Evolutionary conservation across 495 filamentous ascomycete genomes (phyloP).

Genomic region (Daldinia childiae): DNA sequence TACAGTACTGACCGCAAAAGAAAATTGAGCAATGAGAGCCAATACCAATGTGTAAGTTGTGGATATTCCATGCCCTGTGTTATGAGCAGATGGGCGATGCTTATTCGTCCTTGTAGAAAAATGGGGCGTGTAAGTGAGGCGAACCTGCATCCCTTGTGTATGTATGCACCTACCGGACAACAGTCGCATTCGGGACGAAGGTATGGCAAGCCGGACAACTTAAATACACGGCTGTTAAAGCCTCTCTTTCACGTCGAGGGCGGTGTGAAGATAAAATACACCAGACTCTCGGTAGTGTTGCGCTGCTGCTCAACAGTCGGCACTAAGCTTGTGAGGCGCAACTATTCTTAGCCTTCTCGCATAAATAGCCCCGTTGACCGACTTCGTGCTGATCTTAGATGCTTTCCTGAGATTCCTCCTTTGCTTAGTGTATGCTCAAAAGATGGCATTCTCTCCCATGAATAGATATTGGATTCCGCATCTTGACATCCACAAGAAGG

Average conservation of each 20-base stretch:
- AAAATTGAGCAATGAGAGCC: constrained; percentile 40
- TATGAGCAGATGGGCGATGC: constrained; percentile 22
- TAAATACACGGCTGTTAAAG: constrained; percentile 41
- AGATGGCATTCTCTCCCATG: constrained; percentile 55
- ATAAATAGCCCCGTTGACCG: constrained; percentile 40
- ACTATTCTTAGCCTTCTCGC: constrained; percentile 25
- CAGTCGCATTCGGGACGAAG: constrained; percentile 44
- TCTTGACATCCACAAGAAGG: constrained; percentile 65
- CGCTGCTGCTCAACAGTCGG: constrained; percentile 22
- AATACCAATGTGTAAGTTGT: constrained; percentile 34
- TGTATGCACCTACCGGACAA: constrained; percentile 39
- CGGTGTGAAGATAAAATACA: constrained; percentile 36
- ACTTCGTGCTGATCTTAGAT: constrained; percentile 27
- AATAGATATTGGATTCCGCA: constrained; percentile 68
- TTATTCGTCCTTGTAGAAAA: constrained; percentile 44
- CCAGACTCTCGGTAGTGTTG: constrained; percentile 16
- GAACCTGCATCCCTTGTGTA: constrained; percentile 45
- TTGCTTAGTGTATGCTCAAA: constrained; percentile 30
- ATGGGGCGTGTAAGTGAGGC: constrained; percentile 50
- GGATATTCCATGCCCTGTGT: constrained; percentile 33
- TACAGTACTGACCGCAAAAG: constrained; percentile 32
- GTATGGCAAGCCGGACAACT: constrained; percentile 27
- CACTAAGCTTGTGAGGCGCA: constrained; percentile 32
- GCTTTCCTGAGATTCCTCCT: constrained; percentile 17
- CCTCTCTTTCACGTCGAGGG: constrained; percentile 36